Evolutionary conservation across 805 yeast species (phyloP), one percentile per base, ranked within the genome.

Genomic region (Ogataea polymorpha): DNA sequence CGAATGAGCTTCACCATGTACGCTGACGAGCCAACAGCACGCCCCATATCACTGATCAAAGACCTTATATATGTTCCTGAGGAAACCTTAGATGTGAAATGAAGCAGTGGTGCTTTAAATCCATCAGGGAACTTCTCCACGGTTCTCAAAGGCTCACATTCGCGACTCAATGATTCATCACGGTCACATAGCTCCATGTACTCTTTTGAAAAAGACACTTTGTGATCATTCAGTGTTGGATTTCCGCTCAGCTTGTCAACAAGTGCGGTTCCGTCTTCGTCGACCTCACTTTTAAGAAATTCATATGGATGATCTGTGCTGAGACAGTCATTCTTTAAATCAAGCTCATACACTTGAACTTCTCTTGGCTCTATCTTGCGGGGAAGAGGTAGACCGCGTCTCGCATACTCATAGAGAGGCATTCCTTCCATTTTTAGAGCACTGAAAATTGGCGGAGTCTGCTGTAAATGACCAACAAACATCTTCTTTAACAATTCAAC

Each of bases 41-140:
- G 75, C 2, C 96, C 98, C 32, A 86, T 70, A 56, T 93, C 99
- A 63, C 95, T 87, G 35, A 93, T 72, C 39, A 93, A 66, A 2
- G 96, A 84, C 50, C 99, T 74, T 35, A 93, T 89, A 55, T 93
- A 93, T 0, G 98, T 93, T 1, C 99, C 99, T 0, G 97, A 88
- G 1, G 96, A 84, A 1, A 91, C 99, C 25, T 77, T 74, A 4
- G 95, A 77, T 12, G 73, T 75, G 50, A 93, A 77, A 53, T 84
- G 90, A 18, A 91, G 54, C 35, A 83, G 53, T 2, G 95, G 93
- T 2, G 87, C 80, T 46, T 74, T 70, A 43, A 69, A 72, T 3
- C 48, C 54, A 2, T 67, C 73, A 6, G 67, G 68, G 2, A 51
- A 44, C 15, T 69, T 68, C 10, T 61, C 54, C n/a, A 74, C 49